A percentile compares a stretch with the other conserved stretches of the same genome.
Conservation (phyloP, 805 yeast species). For the Candida ascalaphidarum region DNA sequence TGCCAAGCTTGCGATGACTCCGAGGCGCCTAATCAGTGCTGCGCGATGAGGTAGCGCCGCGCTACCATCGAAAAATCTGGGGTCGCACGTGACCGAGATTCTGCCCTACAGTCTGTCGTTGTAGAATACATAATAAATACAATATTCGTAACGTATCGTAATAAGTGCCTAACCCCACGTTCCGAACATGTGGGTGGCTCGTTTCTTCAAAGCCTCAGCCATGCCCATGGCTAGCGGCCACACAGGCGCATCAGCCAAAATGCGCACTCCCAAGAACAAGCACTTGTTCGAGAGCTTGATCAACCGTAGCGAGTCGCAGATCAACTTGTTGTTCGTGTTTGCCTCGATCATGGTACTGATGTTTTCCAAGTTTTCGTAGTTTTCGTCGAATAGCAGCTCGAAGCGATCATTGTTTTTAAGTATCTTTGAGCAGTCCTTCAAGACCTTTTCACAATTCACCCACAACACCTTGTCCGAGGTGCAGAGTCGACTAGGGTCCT, state of each 20-base stretch:
- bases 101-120: too few species aligned
- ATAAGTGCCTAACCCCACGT: too few species aligned
- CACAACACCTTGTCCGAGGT: conserved; percentile 52
- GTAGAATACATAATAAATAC: too few species aligned
- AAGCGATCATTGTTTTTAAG: conserved; percentile 51
- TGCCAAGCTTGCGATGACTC: too few species aligned
- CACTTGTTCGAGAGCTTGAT: conserved; percentile 47
- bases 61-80: too few species aligned
- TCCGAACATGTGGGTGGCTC: conserved; percentile 24
- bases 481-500: too few species aligned
- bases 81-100: too few species aligned
- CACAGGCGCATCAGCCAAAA: conserved; percentile 76
- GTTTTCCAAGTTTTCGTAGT: not conserved
- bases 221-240: conserved; percentile 78
- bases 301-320: conserved; percentile 35
- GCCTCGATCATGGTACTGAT: not conserved
- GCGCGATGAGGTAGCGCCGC: too few species aligned
- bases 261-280: conserved; percentile 63
- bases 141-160: too few species aligned
- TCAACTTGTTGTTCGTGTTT: not conserved
- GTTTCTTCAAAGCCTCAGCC: conserved; percentile 69
- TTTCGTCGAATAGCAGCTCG: conserved; percentile 18
- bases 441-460: conserved; percentile 53
- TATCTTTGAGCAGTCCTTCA: conserved; percentile 53
- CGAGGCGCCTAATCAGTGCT: too few species aligned